Evolutionary conservation across 495 filamentous ascomycete genomes (phyloP).

Genomic region (Talaromyces borbonicus): DNA sequence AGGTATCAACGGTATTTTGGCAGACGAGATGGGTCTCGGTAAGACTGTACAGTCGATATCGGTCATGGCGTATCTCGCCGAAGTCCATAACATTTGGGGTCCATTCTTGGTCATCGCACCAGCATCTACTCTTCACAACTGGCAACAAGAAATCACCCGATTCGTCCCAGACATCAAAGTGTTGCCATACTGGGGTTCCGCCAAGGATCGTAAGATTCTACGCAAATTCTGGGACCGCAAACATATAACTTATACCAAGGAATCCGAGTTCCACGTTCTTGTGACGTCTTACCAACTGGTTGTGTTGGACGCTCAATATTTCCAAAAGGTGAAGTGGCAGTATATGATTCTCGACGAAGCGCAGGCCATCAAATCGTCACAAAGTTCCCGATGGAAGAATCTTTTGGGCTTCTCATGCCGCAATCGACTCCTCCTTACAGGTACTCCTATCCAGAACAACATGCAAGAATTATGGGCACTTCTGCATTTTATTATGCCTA

Average conservation of each 20-base stretch:
- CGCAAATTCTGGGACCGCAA: constrained; percentile 99
- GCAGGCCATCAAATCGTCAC: constrained; percentile 96
- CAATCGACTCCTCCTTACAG: constrained; percentile 87
- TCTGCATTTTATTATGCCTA: constrained; percentile 99
- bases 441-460: constrained; percentile 98
- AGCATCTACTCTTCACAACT: constrained; percentile 94
- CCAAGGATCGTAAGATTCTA: constrained; percentile 88
- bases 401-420: constrained; percentile 90
- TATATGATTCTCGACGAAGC: constrained; percentile 99
- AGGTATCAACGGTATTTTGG: constrained; percentile 97
- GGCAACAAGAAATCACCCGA: constrained; percentile 93
- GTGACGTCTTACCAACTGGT: constrained; percentile 97
- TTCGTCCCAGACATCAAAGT: constrained; percentile 94
- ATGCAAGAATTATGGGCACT: constrained; percentile 99
- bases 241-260: constrained; percentile 86
- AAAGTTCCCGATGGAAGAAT: constrained; percentile 94
- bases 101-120: constrained; percentile 96
- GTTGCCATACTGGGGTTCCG: constrained; percentile 92
- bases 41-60: constrained; percentile 99
- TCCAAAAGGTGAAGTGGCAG: constrained; percentile 98
- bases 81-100: constrained; percentile 96
- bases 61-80: constrained; percentile 97
- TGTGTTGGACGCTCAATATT: constrained; percentile 89
- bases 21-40: constrained; percentile 98
- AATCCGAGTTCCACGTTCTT: constrained; percentile 89